Conservation (phyloP, 2,329 filamentous ascomycete species). For the Colletotrichum tropicale region DNA sequence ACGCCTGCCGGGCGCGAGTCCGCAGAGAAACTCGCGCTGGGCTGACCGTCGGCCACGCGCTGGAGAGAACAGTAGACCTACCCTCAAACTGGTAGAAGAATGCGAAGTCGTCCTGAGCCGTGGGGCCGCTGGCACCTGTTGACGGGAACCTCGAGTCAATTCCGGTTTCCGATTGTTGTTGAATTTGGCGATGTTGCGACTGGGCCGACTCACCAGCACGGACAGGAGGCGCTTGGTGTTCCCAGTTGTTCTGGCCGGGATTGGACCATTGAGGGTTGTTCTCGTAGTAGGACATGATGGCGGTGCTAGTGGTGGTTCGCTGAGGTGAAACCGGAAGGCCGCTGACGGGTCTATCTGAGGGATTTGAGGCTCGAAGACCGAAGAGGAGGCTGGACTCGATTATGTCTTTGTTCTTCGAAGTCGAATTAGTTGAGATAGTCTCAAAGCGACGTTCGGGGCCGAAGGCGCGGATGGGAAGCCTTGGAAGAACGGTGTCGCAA, state of each 20-base stretch:
- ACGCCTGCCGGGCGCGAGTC: background rate
- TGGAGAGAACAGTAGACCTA: slow-evolving; percentile 53
- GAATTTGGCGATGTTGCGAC: slow-evolving; percentile 14
- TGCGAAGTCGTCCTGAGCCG: slow-evolving; percentile 77
- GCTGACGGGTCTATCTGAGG: background rate
- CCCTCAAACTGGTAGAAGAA: slow-evolving; percentile 91
- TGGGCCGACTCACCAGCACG: slow-evolving; percentile 34
- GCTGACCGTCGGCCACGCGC: background rate
- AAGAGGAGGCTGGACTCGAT: background rate
- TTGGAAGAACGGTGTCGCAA: slow-evolving; percentile 16
- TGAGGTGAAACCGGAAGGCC: background rate
- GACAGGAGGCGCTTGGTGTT: slow-evolving; percentile 48
- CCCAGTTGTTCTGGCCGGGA: slow-evolving; percentile 45
- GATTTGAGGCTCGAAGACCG: background rate
- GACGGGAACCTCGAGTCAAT: slow-evolving; percentile 21
- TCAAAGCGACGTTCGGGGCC: slow-evolving; percentile 13
- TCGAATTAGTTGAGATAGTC: slow-evolving; percentile 8
- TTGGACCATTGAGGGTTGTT: slow-evolving; percentile 44
- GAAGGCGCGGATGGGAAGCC: slow-evolving; percentile 14
- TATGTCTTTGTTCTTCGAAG: background rate
- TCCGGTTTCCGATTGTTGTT: slow-evolving; percentile 6
- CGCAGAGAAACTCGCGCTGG: background rate
- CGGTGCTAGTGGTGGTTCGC: background rate
- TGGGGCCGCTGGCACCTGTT: slow-evolving; percentile 76
- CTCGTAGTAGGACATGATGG: slow-evolving; percentile 51